phyloP scores from a whole-genome alignment of 768 basidiomycete species.

The Amanita pallidorosea region DNA sequence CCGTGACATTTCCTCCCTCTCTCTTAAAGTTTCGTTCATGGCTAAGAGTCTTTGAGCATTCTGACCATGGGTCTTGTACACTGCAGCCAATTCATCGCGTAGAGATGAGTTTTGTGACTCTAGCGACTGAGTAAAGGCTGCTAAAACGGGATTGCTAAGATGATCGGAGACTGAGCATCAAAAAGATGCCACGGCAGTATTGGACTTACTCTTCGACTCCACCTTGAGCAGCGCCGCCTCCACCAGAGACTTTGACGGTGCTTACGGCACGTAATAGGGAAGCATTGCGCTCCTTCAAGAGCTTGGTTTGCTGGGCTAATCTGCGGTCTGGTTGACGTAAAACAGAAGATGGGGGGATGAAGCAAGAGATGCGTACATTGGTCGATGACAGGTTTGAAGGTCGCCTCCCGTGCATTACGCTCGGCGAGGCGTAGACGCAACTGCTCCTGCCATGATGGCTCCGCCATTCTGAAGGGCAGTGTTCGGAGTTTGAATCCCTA shows the following conservation, averaged over 20 bases:
- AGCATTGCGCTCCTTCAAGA: conserved; percentile 87
- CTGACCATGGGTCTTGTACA: conserved; percentile 94
- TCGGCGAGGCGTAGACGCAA: conserved; percentile 71
- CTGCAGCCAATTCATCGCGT: conserved; percentile 84
- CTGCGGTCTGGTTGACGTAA: conserved; percentile 55
- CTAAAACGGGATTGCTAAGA: conserved; percentile 69
- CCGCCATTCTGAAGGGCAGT: conserved; percentile 44
- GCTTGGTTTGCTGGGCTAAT: conserved; percentile 84
- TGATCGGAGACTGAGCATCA: conserved; percentile 1
- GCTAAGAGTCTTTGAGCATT: conserved; percentile 87
- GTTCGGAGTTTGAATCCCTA: conserved; percentile 32
- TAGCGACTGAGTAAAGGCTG: conserved; percentile 83
- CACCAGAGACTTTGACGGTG: conserved; percentile 51
- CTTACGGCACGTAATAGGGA: conserved; percentile 79
- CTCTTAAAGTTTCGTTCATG: conserved; percentile 92
- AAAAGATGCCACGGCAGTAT: conserved; percentile 1
- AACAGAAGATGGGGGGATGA: conserved; percentile 8
- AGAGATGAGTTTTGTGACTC: conserved; percentile 90
- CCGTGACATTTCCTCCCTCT: conserved; percentile 82
- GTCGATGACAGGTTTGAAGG: conserved; percentile 79
- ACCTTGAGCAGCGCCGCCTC: conserved; percentile 43
- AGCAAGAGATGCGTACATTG: conserved; percentile 56
- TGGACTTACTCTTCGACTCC: conserved; percentile 56
- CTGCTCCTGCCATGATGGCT: conserved; percentile 78
- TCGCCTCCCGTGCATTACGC: conserved; percentile 73